Base-by-base conservation (phyloP, 768 basidiomycete genomes). In the Paxillus involutus region DNA sequence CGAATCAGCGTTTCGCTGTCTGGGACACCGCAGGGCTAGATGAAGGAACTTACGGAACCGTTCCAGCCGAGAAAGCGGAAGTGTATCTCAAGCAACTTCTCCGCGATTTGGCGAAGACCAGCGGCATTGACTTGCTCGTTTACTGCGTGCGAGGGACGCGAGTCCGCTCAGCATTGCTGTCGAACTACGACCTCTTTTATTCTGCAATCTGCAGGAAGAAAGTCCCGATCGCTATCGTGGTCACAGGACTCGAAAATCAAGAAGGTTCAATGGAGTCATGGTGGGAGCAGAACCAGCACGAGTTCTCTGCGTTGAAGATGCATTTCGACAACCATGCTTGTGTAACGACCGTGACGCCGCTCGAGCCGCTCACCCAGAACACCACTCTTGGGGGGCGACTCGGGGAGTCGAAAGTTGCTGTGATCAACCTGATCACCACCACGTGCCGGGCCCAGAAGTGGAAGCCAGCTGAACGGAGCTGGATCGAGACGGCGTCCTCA, bases 221-320 rank as follows among this genome's bases (percentile, higher is more conserved):
- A 17, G 77, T 79, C 4, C 77, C 77, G 3, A 71, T 74, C 29
- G 64, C 69, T 4, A 53, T 78, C 40, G 74, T 69, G 4, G 57
- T 78, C n/a, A 78, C 75, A 1, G 73, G 75, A 26, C 66, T 78
- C n/a, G 77, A 76, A 51, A 59, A 68, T 53, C 70, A 74, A 48
- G 66, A 71, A 33, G 57, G 44, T 13, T 53, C 39, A 29, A 72
- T 73, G 71, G 71, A 72, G 21, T 53, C 19, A 13, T 72, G 73
- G 71, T 72, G 71, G 72, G 24, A 7, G 14, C 44, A 47, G 9
- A 73, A 72, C 44, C 41, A 57, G 35, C 1, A 13, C 9, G 58
- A 59, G 24, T 72, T 72, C 40, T 53, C 59, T 10, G 26, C n/a
- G 24, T 29, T 59, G 10, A 56, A 58, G 14, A 70, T 72, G 72